phyloP scores from a whole-genome alignment of 2,329 filamentous ascomycete genomes.

The Daldinia sp. region DNA sequence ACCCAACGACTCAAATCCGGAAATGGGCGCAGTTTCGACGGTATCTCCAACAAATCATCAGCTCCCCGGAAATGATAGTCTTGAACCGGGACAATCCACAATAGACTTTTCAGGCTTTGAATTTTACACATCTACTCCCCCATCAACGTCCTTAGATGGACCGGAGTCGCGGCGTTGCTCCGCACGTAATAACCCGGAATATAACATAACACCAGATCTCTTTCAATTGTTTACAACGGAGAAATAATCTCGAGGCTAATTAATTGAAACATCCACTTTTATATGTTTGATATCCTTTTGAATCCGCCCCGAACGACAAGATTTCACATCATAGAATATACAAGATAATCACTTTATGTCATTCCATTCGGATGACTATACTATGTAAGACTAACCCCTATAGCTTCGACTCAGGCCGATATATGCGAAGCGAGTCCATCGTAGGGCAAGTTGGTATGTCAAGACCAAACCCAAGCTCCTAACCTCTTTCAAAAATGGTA shows the following conservation, averaged over 20 bases:
- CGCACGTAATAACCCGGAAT: not conserved
- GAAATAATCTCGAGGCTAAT: not conserved
- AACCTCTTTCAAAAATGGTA: too few species aligned
- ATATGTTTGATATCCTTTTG: too few species aligned
- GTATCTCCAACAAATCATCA: not conserved
- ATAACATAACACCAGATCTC: not conserved
- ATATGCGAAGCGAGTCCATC: too few species aligned
- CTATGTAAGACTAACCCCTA: too few species aligned
- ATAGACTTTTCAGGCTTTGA: not conserved
- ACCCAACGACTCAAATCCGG: not conserved
- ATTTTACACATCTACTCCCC: not conserved
- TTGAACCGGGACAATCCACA: not conserved
- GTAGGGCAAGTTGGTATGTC: too few species aligned
- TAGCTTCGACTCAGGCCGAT: too few species aligned
- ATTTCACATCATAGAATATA: too few species aligned
- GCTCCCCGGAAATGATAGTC: not conserved
- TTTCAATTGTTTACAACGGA: not conserved
- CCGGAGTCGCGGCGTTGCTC: not conserved
- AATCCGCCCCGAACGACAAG: too few species aligned
- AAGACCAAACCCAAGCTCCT: too few species aligned
- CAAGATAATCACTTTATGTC: too few species aligned
- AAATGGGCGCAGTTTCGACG: not conserved
- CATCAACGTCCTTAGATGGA: not conserved
- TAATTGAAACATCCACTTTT: not conserved
- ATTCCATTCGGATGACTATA: too few species aligned